Base-by-base conservation (phyloP, 495 filamentous ascomycete species). In the Rostrohypoxylon terebratum region DNA sequence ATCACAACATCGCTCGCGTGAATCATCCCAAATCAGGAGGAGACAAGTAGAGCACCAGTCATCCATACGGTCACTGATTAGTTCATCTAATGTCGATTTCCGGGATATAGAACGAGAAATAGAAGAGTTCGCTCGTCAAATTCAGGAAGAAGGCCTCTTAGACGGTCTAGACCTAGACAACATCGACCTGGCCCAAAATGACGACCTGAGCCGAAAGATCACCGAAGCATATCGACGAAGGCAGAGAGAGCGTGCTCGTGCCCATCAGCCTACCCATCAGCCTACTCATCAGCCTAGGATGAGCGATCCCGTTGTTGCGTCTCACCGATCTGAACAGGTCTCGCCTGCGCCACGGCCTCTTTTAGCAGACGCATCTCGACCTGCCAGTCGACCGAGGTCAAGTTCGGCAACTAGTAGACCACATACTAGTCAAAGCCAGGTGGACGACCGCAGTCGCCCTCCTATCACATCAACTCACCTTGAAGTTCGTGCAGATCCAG, bases 91-190 rank as follows among this genome's bases (percentile, higher is more conserved):
- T 69, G 77, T 91, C n/a, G 92, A 91, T 74, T 84, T 86, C 18
- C 81, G 83, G 50, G 93, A 94, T 62, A 86, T 96, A 75, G 90
- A 96, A 77, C 69, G 78, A 42, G 84, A 86, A 71, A 83, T 86
- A 64, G 93, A 95, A 74, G 94, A 96, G 77, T 97, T 97, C 67
- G 82, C 95, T 69, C 85, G 91, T 42, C 92, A 96, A 79, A 97
- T 97, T 55, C 87, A 94, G 68, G 93, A 95, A 72, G 94, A 97
- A 71, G 94, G 94, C 0, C 78, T 97, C 55, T 77, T 97, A 59
- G 92, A 97, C 70, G 93, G 93, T 33, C 87, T 97, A 57, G 93
- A 97, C 74, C 81, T 96, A 59, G 88, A 93, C 74, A 92, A 93
- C 69, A 86, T 97, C 25, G 91, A 92, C 69, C 83, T 91, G 3